Conservation (phyloP, 768 basidiomycete genomes). For the Termitomyces sp. region DNA sequence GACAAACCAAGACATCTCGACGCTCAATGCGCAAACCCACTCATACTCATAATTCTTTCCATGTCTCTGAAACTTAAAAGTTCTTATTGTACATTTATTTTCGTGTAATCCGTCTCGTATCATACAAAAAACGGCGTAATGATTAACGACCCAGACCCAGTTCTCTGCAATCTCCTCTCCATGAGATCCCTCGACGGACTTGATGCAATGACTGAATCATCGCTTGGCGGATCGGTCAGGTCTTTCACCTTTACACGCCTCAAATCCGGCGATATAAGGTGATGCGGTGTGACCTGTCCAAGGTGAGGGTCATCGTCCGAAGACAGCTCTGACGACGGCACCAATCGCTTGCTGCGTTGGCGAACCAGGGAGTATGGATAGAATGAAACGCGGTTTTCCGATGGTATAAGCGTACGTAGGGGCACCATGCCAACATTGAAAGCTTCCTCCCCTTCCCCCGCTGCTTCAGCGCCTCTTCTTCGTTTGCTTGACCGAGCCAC, state of each 20-base stretch:
- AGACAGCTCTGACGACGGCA: constrained; percentile 28
- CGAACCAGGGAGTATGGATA: constrained; percentile 4
- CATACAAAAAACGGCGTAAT: constrained; percentile 9
- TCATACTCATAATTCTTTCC: neutral
- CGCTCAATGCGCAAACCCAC: neutral
- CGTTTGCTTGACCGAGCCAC: constrained; percentile 6
- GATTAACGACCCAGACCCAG: constrained; percentile 14
- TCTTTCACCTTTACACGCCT: constrained; percentile 28
- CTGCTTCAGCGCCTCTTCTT: constrained; percentile 1
- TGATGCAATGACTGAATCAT: constrained; percentile 35
- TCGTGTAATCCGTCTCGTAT: neutral
- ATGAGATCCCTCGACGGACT: constrained; percentile 45
- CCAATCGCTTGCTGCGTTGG: neutral
- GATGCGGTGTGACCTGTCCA: constrained; percentile 67
- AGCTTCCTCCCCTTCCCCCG: neutral
- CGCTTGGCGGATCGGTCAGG: constrained; percentile 36
- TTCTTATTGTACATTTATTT: neutral
- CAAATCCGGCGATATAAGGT: constrained; percentile 56
- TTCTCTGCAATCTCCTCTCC: constrained; percentile 32
- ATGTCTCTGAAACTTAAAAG: no score
- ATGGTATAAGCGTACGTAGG: neutral
- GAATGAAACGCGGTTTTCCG: neutral
- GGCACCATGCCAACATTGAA: neutral
- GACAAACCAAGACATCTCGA: no score
- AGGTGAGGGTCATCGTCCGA: constrained; percentile 63